Evolutionary conservation across 768 basidiomycete genomes (phyloP).

Genomic region (Pleurotus pulmonarius): DNA sequence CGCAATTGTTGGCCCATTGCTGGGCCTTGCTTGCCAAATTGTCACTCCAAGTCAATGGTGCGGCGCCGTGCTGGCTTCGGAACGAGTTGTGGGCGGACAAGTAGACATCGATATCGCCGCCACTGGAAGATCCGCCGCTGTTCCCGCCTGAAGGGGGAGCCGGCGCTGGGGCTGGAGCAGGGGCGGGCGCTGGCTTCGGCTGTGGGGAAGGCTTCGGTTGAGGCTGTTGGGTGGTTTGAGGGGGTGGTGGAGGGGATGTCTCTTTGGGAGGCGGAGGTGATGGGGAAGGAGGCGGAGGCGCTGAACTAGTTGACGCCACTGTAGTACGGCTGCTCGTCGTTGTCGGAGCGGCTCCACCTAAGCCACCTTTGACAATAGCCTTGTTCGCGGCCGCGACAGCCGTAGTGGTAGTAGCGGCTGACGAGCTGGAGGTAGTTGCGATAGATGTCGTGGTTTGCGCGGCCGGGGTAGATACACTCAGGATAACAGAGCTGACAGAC

Average conservation of each 20-base stretch:
- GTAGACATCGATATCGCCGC: conserved; percentile 48
- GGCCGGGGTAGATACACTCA: conserved; percentile 1
- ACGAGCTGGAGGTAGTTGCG: neutral
- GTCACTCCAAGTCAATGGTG: conserved; percentile 60
- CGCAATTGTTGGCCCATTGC: conserved; percentile 65
- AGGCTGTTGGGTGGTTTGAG: conserved; percentile 13
- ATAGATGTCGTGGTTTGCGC: conserved; percentile 13
- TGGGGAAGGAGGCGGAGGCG: conserved; percentile 7
- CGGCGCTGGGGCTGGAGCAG: conserved; percentile 7
- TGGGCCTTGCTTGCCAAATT: conserved; percentile 59
- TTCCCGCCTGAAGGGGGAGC: conserved; percentile 10
- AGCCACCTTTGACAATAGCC: conserved; percentile 8
- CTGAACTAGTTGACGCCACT: neutral
- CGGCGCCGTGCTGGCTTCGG: conserved; percentile 63
- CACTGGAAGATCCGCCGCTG: conserved; percentile 21
- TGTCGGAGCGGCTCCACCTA: conserved; percentile 11
- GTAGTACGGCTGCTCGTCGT: conserved; percentile 12
- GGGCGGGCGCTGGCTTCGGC: conserved; percentile 12
- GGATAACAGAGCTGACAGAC: conserved; percentile 9
- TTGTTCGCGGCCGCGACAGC: conserved; percentile 11
- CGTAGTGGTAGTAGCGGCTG: conserved; percentile 18
- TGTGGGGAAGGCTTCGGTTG: conserved; percentile 9
- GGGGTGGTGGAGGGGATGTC: conserved; percentile 13
- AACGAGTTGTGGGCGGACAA: conserved; percentile 60
- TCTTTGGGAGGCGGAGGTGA: conserved; percentile 12